phyloP scores from a whole-genome alignment of 1,284 basidiomycete genomes.

The Ustilago sp. region DNA sequence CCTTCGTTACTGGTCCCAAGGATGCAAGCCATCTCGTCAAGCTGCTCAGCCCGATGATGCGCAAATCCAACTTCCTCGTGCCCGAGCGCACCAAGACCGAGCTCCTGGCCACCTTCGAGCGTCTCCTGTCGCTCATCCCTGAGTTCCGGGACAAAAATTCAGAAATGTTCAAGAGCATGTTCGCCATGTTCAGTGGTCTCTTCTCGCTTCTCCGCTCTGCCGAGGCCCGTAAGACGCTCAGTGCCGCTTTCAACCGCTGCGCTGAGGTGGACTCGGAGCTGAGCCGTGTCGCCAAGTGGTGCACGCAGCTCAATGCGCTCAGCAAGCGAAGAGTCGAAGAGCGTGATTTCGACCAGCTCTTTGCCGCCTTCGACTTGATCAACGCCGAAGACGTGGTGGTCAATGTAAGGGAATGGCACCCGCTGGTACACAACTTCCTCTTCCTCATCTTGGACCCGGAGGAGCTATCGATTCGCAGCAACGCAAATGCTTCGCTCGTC shows the following conservation, averaged over 20 bases:
- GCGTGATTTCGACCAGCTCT: conserved; percentile 89
- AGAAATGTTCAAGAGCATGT: conserved; percentile 50
- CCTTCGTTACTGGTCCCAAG: conserved; percentile 77
- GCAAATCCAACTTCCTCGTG: conserved; percentile 80
- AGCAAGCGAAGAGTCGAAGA: conserved; percentile 86
- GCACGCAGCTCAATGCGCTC: conserved; percentile 80
- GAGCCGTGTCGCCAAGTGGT: conserved; percentile 51
- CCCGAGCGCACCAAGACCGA: conserved; percentile 89
- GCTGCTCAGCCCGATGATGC: conserved; percentile 84
- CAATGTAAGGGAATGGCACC: conserved; percentile 77
- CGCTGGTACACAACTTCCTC: conserved; percentile 85
- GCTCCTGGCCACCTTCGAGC: conserved; percentile 81
- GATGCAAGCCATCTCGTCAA: conserved; percentile 82
- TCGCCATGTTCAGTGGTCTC: conserved; percentile 59
- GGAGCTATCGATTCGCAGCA: conserved; percentile 88
- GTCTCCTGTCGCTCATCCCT: conserved; percentile 80
- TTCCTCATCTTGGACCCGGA: conserved; percentile 89
- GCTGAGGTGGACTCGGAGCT: conserved; percentile 53
- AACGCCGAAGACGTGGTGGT: conserved; percentile 76
- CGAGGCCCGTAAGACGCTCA: conserved; percentile 54
- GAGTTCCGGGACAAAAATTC: conserved; percentile 72
- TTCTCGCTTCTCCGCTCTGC: conserved; percentile 57
- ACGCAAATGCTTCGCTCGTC: conserved; percentile 81
- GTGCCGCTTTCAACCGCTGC: conserved; percentile 59
- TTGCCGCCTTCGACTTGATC: conserved; percentile 81